phyloP scores from a whole-genome alignment of 495 filamentous ascomycete species.

The Trichoderma parareesei region DNA sequence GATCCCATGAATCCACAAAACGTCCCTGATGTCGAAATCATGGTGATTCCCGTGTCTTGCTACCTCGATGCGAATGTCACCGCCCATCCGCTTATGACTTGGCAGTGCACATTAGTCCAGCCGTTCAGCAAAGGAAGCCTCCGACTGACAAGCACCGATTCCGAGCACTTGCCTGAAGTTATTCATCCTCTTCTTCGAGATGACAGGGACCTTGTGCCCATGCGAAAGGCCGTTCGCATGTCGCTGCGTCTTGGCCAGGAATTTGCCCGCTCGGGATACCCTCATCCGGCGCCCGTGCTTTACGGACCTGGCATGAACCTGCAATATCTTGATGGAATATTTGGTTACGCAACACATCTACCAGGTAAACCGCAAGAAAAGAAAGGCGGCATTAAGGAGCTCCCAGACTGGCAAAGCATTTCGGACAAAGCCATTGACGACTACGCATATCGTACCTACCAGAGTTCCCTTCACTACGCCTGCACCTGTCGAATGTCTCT shows the following conservation, averaged over 20 bases:
- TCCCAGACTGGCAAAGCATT: constrained; percentile 15
- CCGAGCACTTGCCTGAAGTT: constrained; percentile 21
- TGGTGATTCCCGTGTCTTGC: constrained; percentile 17
- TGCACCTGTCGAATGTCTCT: constrained; percentile 24
- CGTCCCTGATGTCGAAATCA: constrained; percentile 22
- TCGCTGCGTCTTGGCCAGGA: constrained; percentile 21
- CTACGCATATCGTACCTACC: constrained; percentile 14
- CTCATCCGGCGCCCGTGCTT: constrained; percentile 14
- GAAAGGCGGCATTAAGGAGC: background rate
- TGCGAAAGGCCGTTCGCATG: constrained; percentile 20
- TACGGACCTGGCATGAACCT: constrained; percentile 20
- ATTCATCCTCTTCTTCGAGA: constrained; percentile 21
- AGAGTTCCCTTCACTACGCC: constrained; percentile 18
- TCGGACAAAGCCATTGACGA: constrained; percentile 24
- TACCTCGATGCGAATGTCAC: constrained; percentile 7
- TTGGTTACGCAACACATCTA: background rate
- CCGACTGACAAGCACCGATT: constrained; percentile 25
- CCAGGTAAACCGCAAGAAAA: background rate
- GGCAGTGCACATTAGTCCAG: constrained; percentile 21
- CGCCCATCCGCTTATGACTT: background rate
- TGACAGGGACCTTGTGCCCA: constrained; percentile 14
- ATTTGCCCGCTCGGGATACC: constrained; percentile 18
- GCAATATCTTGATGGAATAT: constrained; percentile 14
- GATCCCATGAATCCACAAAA: constrained; percentile 17
- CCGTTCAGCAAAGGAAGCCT: constrained; percentile 30